Base-by-base conservation (phyloP, 1,284 basidiomycete species). In the Malassezia nana region DNA sequence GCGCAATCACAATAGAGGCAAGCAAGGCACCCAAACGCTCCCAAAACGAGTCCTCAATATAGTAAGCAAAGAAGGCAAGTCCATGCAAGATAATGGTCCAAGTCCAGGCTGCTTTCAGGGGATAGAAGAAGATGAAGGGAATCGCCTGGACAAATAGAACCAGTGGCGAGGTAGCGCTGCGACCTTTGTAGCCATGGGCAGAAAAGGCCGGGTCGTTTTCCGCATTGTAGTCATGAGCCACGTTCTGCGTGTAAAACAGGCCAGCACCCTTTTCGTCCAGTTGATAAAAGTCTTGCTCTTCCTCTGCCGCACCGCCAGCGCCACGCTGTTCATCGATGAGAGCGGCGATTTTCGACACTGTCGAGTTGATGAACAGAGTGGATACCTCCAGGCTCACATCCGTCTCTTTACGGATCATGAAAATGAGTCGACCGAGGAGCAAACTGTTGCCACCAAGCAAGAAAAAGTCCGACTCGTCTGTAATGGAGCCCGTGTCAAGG, bases 381-480 rank as follows among this genome's bases (percentile, higher is more conserved):
- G 69, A 69, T 6, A 74, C 71, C 41, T 74, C 71, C 32, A 74
- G 61, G 41, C 57, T 61, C n/a, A 65, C 64, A 40, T 67, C 69
- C 20, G 71, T 74, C 56, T 74, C 71, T 45, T 72, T 72, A 29
- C 71, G 71, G 49, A 74, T 68, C 50, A 72, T 56, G 51, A 67
- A 66, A 16, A 74, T 67, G 12, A 74, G 62, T 24, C 71, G 65
- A 41, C 71, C 71, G 3, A 74, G 66, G 53, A 74, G 51, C 38
- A 74, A 62, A 60, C 63, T 66, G 60, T 74, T 74, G 29, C 71
- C 71, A 46, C 71, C 71, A 33, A 74, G 64, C 29, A 74, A 50
- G 71, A 74, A 74, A 48, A 74, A 74, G 61, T 74, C 71, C 20
- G 68, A 71, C 46, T 74, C 71, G 51, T 69, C 69, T 1, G 71